phyloP scores from a whole-genome alignment of 1,284 basidiomycete genomes.

The Exobasidium cylindrosporum region DNA sequence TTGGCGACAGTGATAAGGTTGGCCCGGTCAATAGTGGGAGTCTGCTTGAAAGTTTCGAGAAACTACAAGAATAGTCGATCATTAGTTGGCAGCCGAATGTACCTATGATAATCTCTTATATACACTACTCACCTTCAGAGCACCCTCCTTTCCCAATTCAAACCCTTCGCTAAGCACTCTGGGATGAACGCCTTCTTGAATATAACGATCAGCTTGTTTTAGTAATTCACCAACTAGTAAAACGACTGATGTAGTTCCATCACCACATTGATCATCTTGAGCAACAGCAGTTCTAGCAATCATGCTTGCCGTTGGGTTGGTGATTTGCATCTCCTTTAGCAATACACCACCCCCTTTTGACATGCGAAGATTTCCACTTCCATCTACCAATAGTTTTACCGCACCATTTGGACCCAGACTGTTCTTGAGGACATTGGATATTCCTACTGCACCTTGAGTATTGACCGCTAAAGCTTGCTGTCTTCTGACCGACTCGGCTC shows the following conservation, averaged over 20 bases:
- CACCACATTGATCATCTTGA: slow-evolving; percentile 98
- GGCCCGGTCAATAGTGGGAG: slow-evolving; percentile 73
- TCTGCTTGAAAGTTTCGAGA: slow-evolving; percentile 81
- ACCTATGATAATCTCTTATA: not conserved
- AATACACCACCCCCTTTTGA: slow-evolving; percentile 99
- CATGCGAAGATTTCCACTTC: slow-evolving; percentile 99
- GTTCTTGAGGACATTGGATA: slow-evolving; percentile 93
- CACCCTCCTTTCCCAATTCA: slow-evolving; percentile 94
- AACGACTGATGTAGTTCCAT: slow-evolving; percentile 97
- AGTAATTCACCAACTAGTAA: slow-evolving; percentile 93
- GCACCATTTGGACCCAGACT: slow-evolving; percentile 71
- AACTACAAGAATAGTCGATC: slow-evolving; percentile 68
- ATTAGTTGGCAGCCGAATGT: too few species aligned
- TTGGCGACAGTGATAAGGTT: slow-evolving; percentile 88
- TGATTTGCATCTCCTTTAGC: slow-evolving; percentile 98
- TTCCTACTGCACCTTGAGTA: slow-evolving; percentile 82
- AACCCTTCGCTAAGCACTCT: slow-evolving; percentile 93
- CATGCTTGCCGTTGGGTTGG: slow-evolving; percentile 98
- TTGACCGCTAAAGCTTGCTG: slow-evolving; percentile 88
- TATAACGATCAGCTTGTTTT: slow-evolving; percentile 96
- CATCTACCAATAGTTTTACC: slow-evolving; percentile 95
- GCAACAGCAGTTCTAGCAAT: slow-evolving; percentile 97
- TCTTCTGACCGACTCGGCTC: slow-evolving; percentile 86
- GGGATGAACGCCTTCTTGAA: slow-evolving; percentile 96
- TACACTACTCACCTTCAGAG: slow-evolving; percentile 68